Base-by-base conservation (phyloP, 495 filamentous ascomycete species). In the Evernia prunastri region DNA sequence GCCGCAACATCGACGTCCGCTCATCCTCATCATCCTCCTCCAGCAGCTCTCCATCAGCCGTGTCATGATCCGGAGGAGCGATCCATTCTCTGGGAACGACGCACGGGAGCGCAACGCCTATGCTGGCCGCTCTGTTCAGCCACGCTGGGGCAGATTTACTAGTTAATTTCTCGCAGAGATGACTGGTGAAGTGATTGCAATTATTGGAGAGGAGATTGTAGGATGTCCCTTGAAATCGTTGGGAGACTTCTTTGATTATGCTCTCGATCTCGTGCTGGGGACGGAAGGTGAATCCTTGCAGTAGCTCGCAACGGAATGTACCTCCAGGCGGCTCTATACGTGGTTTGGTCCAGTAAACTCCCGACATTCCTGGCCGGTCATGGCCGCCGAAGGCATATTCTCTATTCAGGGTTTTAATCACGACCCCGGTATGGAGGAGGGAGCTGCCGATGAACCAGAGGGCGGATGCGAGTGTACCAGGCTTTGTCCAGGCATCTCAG, bases 301-400 rank as follows among this genome's bases (percentile, higher is more conserved):
- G 77, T 42, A 91, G 81, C 67, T 86, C 82, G 70, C 75, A 79
- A 51, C 82, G 77, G 74, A 89, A 92, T 4, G 85, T 89, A 18
- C 84, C 88, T 9, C 89, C 89, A 0, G 89, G 87, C 2, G 88
- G 88, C 36, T 86, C 84, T 3, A 78, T 79, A 58, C 77, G 75
- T 0, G 89, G 89, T 64, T 77, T 82, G 11, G 88, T 92, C 83
- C 83, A 89, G 74, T 91, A 93, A 10, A 92, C 89, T 36, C 89
- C 89, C 9, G 86, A 89, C 42, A 84, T 70, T 7, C 79, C 80
- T n/a, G 70, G 81, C 54, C 78, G 76, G 69, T 88, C 83, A 71
- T 93, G 89, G 0, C 89, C 89, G n/a, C 89, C 89, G 68, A 86
- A 93, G 6, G 89, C 89, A 70, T 91, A 93, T 76, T 93, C 89